Conservation (phyloP, 2,329 filamentous ascomycete genomes). For the Colletotrichum scovillei region DNA sequence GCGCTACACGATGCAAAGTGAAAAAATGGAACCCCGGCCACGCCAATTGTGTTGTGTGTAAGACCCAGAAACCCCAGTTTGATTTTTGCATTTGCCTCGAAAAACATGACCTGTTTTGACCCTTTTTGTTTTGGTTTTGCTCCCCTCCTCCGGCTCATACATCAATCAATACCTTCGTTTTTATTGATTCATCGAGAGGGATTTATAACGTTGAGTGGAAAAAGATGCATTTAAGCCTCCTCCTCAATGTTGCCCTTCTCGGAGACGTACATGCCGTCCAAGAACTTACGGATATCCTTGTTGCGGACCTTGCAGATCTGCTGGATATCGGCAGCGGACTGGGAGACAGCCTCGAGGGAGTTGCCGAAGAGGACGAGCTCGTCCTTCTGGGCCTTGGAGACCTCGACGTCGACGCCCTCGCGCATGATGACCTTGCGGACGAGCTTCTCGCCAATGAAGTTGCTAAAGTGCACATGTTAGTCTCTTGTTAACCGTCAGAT, state of each 20-base stretch:
- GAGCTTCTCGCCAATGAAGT: slow-evolving; percentile 99
- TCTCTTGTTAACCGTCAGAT: too few species aligned
- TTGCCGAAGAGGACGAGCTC: slow-evolving; percentile 94
- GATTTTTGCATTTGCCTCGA: slow-evolving; percentile 8
- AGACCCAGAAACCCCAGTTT: slow-evolving; percentile 15
- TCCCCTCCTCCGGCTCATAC: slow-evolving; percentile 5
- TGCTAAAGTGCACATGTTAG: slow-evolving; percentile 62
- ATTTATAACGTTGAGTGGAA: not conserved
- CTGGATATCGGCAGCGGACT: slow-evolving; percentile 99
- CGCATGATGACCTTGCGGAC: slow-evolving; percentile 92
- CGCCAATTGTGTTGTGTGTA: slow-evolving; percentile 4
- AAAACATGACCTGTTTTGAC: slow-evolving; percentile 15
- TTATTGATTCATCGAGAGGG: not conserved
- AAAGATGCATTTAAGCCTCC: slow-evolving; percentile 60
- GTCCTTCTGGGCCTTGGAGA: slow-evolving; percentile 95
- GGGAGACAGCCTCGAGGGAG: slow-evolving; percentile 96
- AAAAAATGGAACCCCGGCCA: slow-evolving; percentile 8
- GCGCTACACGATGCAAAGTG: slow-evolving; percentile 6
- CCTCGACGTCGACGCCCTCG: slow-evolving; percentile 88
- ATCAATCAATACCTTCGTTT: not conserved
- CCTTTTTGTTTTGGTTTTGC: slow-evolving; percentile 3
- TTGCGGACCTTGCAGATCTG: slow-evolving; percentile 99
- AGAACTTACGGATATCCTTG: slow-evolving; percentile 99
- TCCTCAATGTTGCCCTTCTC: slow-evolving; percentile 96
- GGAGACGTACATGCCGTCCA: slow-evolving; percentile 99